Conservation (phyloP, 371 early-diverging fungal species). For the Nematocida major region DNA sequence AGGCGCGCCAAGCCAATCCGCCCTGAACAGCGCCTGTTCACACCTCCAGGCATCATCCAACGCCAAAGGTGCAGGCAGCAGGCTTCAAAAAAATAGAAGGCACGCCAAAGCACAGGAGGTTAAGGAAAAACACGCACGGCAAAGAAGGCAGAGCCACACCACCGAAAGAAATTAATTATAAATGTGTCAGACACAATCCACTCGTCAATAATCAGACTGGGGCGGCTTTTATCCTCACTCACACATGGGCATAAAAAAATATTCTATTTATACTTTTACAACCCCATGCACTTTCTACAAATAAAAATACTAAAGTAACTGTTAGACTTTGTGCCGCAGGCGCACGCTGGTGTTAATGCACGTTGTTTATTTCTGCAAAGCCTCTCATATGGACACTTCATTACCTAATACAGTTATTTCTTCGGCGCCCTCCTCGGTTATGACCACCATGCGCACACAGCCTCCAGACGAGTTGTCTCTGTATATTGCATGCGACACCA, state of each 20-base stretch:
- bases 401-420: constrained; percentile 77
- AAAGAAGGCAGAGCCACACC: too few relatives aligned
- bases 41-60: too few relatives aligned
- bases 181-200: constrained; percentile 49
- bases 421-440: constrained; percentile 80
- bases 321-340: neutral
- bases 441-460: constrained; percentile 85
- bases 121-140: too few relatives aligned
- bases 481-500: constrained; percentile 82
- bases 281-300: neutral
- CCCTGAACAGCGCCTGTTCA: neutral
- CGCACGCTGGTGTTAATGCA: neutral
- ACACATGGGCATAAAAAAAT: constrained; percentile 16
- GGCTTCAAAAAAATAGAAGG: too few relatives aligned
- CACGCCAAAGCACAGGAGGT: neutral
- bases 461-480: constrained; percentile 97
- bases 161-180: constrained; percentile 13
- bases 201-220: constrained; percentile 52
- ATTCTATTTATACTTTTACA: constrained; percentile 15
- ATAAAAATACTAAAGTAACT: neutral
- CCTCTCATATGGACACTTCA: constrained; percentile 27
- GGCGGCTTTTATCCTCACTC: constrained; percentile 53
- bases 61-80: too few relatives aligned
- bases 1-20: neutral
- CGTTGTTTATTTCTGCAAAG: neutral